phyloP scores from a whole-genome alignment of 176 grass and related monocot species.

The Alloteropsis semialata region DNA sequence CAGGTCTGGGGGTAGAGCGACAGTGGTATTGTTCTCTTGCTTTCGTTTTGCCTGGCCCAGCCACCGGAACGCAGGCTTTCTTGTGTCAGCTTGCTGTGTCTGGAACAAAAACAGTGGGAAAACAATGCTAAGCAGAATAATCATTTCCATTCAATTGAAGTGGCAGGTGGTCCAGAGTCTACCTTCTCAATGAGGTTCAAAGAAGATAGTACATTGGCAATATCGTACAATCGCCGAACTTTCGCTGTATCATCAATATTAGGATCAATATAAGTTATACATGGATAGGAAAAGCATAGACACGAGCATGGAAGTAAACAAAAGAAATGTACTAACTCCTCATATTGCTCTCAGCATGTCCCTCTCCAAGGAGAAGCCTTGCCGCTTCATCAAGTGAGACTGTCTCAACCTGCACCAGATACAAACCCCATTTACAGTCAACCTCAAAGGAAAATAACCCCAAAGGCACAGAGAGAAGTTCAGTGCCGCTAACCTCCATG shows the following conservation, averaged over 20 bases:
- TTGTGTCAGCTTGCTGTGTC: slow-evolving; percentile 68
- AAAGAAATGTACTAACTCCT: slow-evolving; percentile 55
- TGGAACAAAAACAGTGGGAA: slow-evolving; percentile 38
- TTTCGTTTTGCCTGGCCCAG: slow-evolving; percentile 56
- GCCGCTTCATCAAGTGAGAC: slow-evolving; percentile 80
- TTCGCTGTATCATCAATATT: slow-evolving; percentile 55
- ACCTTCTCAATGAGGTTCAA: slow-evolving; percentile 95
- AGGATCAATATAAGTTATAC: slow-evolving; percentile 10
- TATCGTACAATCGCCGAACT: slow-evolving; percentile 84
- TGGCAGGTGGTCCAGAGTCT: background rate
- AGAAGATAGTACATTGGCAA: slow-evolving; percentile 88
- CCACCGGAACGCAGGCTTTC: slow-evolving; percentile 95
- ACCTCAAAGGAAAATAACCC: background rate
- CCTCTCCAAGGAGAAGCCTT: slow-evolving; percentile 70
- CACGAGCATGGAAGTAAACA: background rate
- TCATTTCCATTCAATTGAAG: background rate
- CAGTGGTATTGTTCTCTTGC: slow-evolving; percentile 7
- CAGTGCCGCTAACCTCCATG: slow-evolving; percentile 48
- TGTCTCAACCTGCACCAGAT: slow-evolving; percentile 48
- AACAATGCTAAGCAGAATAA: background rate
- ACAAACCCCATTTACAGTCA: background rate
- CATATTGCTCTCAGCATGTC: slow-evolving; percentile 71
- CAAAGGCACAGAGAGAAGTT: background rate
- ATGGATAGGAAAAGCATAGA: background rate
- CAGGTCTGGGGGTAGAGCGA: slow-evolving; percentile 14